Evolutionary conservation across 2,329 filamentous ascomycete species (phyloP), one percentile per base, ranked within the genome.

Genomic region (Epichloe hybrida): DNA sequence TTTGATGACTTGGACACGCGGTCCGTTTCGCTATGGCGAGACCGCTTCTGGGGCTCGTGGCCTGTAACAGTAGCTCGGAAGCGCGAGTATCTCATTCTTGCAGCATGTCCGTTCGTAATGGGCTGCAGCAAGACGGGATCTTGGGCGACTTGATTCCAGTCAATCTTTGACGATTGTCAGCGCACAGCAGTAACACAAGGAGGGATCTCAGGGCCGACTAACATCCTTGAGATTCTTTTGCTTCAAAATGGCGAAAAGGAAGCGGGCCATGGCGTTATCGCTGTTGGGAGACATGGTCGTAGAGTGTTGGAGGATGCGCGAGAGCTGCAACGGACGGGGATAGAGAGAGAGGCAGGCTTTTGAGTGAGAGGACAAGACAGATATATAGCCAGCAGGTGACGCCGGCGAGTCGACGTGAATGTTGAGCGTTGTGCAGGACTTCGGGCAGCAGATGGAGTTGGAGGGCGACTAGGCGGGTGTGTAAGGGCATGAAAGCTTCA

Each of bases 181-280:
- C 35, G 50, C 35, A 37, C 17, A 21, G 21, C 17, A 48, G 20
- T 17, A 34, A 36, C 35, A 37, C 41, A 48, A 4, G 15, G 8
- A 27, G 12, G 7, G 12, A 31, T 21, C 4, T 27, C 27, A 21
- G 31, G 3, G 7, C 21, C 53, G 39, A 69, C 77, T 71, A 64
- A 81, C 77, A 65, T 80, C 75, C 59, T 79, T 80, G 49, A 80
- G 71, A 52, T 71, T 75, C 64, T 79, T 80, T 65, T 81, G 77
- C 62, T 73, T 72, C 52, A 81, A 59, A 53, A 81, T 80, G 39
- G 77, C 77, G 57, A 79, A 78, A 53, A 81, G 71, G 51, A 81
- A 77, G 50, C 76, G 69, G 53, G 74, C 72, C 70, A 77, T 79
- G 50, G 71, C 68, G 60, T 74, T 78, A 60, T 81, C 77, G 56